Conservation (phyloP, 768 basidiomycete species). For the Leccinum rimulosum region DNA sequence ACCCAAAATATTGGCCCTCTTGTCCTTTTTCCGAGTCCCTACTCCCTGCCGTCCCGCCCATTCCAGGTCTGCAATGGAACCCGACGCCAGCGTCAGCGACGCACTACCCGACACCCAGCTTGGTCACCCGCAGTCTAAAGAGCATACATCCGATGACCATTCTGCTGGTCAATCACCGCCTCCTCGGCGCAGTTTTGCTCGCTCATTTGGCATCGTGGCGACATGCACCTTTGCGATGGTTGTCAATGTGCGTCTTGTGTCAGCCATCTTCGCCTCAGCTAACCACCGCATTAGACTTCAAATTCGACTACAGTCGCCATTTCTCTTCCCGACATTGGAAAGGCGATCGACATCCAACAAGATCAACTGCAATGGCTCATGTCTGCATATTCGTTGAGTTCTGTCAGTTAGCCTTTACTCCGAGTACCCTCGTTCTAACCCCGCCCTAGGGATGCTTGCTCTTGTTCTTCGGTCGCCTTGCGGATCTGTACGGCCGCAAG, state of each 20-base stretch:
- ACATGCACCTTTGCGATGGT: slow-evolving; percentile 42
- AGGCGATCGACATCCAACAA: slow-evolving; percentile 46
- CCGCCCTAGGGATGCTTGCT: slow-evolving; percentile 71
- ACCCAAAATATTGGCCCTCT: not conserved
- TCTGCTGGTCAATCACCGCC: not conserved
- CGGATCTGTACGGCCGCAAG: slow-evolving; percentile 78
- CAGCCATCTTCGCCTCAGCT: not conserved
- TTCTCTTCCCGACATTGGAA: slow-evolving; percentile 49
- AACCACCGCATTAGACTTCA: slow-evolving; percentile 24
- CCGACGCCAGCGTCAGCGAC: slow-evolving; percentile 9
- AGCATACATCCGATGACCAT: slow-evolving; percentile 7
- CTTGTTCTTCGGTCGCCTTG: slow-evolving; percentile 73
- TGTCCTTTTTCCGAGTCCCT: no score
- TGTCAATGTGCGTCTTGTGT: slow-evolving; percentile 28
- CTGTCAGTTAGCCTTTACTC: slow-evolving; percentile 40
- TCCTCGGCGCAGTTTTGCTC: slow-evolving; percentile 22
- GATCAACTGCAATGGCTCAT: slow-evolving; percentile 63
- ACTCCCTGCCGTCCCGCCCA: not conserved
- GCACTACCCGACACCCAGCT: slow-evolving; percentile 13
- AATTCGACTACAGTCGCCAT: slow-evolving; percentile 47
- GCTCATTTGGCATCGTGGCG: slow-evolving; percentile 31
- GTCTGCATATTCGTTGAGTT: slow-evolving; percentile 66
- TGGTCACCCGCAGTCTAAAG: slow-evolving; percentile 31
- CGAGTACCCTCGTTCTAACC: slow-evolving; percentile 1
- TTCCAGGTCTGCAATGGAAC: slow-evolving; percentile 5